These are phyloP conservation scores for Phytophthora pseudosyringae DNA, from an alignment of 352 stramenopile genomes.

Conservation along the genomic window DNA sequence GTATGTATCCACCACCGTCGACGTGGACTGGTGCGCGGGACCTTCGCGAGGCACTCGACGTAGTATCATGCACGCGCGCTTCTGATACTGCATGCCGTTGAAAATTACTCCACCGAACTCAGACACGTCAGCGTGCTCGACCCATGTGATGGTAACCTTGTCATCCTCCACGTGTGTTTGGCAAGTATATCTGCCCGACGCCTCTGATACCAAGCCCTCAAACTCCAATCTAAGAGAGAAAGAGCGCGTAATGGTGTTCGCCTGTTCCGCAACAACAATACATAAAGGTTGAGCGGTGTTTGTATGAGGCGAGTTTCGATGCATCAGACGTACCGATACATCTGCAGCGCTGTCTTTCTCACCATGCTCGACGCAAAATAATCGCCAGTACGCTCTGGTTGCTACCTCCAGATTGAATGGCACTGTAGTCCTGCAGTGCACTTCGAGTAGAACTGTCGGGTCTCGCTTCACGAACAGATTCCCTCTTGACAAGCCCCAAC, in stretches of 20 bases:
- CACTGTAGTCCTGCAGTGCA: constrained; percentile 17
- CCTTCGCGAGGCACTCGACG: constrained; percentile 5
- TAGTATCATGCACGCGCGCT: constrained; percentile 30
- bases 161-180: constrained; percentile 38
- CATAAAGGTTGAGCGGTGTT: not conserved
- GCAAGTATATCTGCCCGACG: constrained; percentile 45
- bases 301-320: no score
- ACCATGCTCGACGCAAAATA: constrained; percentile 20
- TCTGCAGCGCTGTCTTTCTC: not conserved
- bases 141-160: constrained; percentile 41
- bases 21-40: not conserved
- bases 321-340: constrained; percentile 9
- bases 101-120: constrained; percentile 37
- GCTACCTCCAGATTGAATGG: constrained; percentile 27
- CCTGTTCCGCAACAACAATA: constrained; percentile 5
- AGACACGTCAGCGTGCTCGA: constrained; percentile 35
- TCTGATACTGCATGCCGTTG: constrained; percentile 38
- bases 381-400: constrained; percentile 23
- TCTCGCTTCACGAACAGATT: constrained; percentile 1
- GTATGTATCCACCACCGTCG: constrained; percentile 48
- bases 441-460: constrained; percentile 9
- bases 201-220: constrained; percentile 28
- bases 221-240: constrained; percentile 15
- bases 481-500: constrained; percentile 7
- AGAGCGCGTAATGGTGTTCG: constrained; percentile 6